Evolutionary conservation across 1,139 yeast species (phyloP), one percentile per base, ranked within the genome.

Genomic region (Trichomonascaceae sp.): DNA sequence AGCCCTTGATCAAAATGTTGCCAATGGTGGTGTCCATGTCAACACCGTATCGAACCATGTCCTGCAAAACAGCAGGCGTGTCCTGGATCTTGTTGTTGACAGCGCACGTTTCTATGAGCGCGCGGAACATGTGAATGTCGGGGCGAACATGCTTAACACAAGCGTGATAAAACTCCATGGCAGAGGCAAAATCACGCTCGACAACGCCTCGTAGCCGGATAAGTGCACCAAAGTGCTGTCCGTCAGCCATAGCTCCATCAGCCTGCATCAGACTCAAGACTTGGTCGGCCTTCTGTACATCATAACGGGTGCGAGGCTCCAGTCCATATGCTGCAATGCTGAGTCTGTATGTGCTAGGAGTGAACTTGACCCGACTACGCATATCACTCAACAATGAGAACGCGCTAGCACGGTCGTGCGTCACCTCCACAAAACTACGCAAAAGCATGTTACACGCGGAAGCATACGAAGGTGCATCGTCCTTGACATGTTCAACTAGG

Each of bases 361-460:
- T 53, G 8, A 61, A 62, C 5, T 42, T 40, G 4, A 62, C 37
- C 2, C 51, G 51, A 4, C 43, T 39, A n/a, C n/a, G n/a, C n/a
- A n/a, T n/a, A n/a, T n/a, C n/a, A n/a, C n/a, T n/a, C n/a, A n/a
- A n/a, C n/a, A n/a, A n/a, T n/a, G n/a, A n/a, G n/a, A n/a, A n/a
- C 9, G 42, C 31, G 3, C 48, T 40, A 37, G 62, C 46, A 37
- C 51, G 46, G 8, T 46, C 39, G 35, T 56, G 59, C 30, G 54
- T 46, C 4, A 46, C 38, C 34, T 56, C 56, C 11, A 61, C 57
- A 38, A 56, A 63, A 38, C 50, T 58, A 42, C 59, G 62, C 39
- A 63, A 48, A 50, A 63, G 43, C 13, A 52, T 50, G 41, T 64
- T 62, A 45, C 54, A 62, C 3, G 65, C 64, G 3, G 64, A 62